Evolutionary conservation across 2,329 filamentous ascomycete genomes (phyloP).

Genomic region (Exophiala oligosperma): DNA sequence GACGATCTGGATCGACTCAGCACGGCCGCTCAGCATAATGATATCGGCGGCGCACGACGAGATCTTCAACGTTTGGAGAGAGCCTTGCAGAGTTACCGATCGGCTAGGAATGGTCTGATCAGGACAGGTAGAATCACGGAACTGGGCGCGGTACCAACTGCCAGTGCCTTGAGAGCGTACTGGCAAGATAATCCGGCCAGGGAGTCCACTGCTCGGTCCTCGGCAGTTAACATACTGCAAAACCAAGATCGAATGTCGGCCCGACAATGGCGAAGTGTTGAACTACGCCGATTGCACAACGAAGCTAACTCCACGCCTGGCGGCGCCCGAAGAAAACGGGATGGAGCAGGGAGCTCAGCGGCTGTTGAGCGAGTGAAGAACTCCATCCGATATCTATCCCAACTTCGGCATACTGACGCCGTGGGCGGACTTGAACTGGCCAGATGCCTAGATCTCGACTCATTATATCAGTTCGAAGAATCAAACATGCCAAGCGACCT

Average conservation of each 20-base stretch:
- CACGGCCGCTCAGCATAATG: conserved; percentile 5
- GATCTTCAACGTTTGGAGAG: conserved; percentile 19
- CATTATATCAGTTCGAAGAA: conserved; percentile 20
- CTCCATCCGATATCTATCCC: conserved; percentile 62
- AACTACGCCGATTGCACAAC: conserved; percentile 1
- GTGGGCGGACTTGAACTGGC: conserved; percentile 23
- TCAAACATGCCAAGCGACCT: conserved; percentile 22
- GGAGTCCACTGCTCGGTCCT: background rate
- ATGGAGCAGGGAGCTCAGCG: background rate
- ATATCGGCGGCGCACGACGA: conserved; percentile 4
- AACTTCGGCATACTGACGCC: conserved; percentile 38
- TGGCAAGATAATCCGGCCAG: conserved; percentile 17
- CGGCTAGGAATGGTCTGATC: conserved; percentile 13
- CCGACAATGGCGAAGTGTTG: conserved; percentile 8
- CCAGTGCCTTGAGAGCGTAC: conserved; percentile 18
- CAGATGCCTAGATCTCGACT: conserved; percentile 19
- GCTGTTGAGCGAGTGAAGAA: conserved; percentile 49
- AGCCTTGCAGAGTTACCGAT: conserved; percentile 19
- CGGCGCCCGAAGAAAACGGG: background rate
- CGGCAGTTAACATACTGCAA: background rate
- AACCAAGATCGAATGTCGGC: background rate
- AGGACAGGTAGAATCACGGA: conserved; percentile 13
- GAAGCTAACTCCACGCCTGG: conserved; percentile 2
- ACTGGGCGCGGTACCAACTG: conserved; percentile 18
- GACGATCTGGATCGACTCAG: conserved; percentile 16